A percentile compares a stretch with the other conserved stretches of the same genome.
Conservation (phyloP, 2,329 filamentous ascomycete species). For the Fusarium brevicatenulatum region DNA sequence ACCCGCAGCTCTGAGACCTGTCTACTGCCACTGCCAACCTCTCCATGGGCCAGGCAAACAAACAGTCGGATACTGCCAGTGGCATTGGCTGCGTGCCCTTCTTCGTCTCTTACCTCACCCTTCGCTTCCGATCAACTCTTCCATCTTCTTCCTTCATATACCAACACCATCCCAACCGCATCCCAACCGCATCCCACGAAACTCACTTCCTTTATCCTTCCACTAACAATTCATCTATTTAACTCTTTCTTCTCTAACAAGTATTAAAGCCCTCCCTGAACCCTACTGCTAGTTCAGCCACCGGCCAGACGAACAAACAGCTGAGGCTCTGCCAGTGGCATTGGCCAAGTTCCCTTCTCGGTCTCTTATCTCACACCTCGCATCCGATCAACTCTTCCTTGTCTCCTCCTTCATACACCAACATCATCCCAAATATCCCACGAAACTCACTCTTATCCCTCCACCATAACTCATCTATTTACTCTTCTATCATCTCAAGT, state of each 20-base stretch:
- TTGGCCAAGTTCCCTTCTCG: accelerated
- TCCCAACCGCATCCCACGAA: too few species aligned
- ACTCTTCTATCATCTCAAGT: neutral
- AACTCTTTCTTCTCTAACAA: neutral
- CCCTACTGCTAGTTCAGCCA: too few species aligned
- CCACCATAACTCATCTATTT: accelerated
- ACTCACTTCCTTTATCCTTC: too few species aligned
- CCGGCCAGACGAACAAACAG: neutral
- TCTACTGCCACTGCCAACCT: too few species aligned
- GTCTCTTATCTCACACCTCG: too few species aligned
- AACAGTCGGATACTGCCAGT: neutral
- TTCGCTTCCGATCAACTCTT: neutral
- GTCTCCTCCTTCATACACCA: neutral
- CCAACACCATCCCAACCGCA: neutral
- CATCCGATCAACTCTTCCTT: neutral
- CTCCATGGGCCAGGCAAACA: accelerated
- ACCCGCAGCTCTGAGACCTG: accelerated
- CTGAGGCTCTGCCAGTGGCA: neutral
- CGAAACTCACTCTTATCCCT: too few species aligned
- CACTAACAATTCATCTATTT: accelerated
- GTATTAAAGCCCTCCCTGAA: neutral
- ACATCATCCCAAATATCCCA: too few species aligned
- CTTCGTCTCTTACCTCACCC: accelerated
- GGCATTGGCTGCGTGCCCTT: accelerated
- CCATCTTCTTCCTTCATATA: neutral